Evolutionary conservation across 495 filamentous ascomycete genomes (phyloP).

Genomic region (Jackrogersella multiformis): DNA sequence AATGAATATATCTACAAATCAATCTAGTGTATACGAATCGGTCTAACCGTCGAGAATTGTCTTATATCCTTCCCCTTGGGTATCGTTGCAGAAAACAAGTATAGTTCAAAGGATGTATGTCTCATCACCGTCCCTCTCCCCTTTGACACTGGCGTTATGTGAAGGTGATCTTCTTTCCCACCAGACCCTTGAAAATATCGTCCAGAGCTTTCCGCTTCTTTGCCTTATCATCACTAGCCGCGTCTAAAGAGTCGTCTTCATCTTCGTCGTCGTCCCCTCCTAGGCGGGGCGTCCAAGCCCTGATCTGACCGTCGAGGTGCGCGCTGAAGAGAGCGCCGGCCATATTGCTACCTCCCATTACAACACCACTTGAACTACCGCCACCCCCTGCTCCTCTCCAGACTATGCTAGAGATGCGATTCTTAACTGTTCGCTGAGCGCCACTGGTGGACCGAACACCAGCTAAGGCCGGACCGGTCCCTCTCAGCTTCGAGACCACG

Average conservation of each 20-base stretch:
- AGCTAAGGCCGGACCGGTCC: slow-evolving; percentile 63
- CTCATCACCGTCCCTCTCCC: background rate
- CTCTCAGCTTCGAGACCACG: slow-evolving; percentile 73
- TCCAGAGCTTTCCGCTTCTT: slow-evolving; percentile 70
- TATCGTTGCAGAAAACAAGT: slow-evolving; percentile 5
- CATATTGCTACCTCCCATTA: slow-evolving; percentile 55
- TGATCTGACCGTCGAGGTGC: slow-evolving; percentile 67
- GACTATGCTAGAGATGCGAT: slow-evolving; percentile 71
- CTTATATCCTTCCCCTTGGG: background rate
- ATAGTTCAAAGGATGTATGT: background rate
- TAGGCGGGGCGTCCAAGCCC: slow-evolving; percentile 64
- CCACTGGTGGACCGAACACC: slow-evolving; percentile 50
- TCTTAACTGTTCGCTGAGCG: slow-evolving; percentile 57
- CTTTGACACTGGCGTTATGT: slow-evolving; percentile 24
- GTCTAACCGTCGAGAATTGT: background rate
- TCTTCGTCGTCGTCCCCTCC: slow-evolving; percentile 58
- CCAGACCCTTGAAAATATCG: slow-evolving; percentile 63
- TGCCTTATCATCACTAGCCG: slow-evolving; percentile 49
- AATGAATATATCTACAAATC: background rate
- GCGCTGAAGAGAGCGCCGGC: slow-evolving; percentile 64
- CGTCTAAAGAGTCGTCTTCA: slow-evolving; percentile 48
- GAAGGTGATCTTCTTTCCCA: slow-evolving; percentile 64
- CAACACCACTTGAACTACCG: slow-evolving; percentile 51
- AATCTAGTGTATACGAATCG: slow-evolving; percentile 9
- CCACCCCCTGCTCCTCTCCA: slow-evolving; percentile 69